Percentiles rank a stretch among this genome's conserved stretches.
Conservation (phyloP, 495 filamentous ascomycete genomes). For the Aspergillus steynii region DNA sequence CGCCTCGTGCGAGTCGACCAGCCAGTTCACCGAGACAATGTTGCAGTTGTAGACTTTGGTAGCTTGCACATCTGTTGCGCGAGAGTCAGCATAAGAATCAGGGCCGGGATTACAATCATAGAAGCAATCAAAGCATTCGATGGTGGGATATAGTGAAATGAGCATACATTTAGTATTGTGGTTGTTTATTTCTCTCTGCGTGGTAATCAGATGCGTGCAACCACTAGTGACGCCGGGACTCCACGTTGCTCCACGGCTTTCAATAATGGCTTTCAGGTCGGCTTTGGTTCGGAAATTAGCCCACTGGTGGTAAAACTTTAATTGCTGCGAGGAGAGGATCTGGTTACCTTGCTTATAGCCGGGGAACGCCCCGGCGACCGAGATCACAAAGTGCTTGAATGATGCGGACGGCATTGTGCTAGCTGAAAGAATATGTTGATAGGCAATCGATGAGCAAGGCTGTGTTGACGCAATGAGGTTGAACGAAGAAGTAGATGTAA, state of each 20-base stretch:
- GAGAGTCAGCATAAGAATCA: not conserved
- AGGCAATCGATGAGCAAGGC: not conserved
- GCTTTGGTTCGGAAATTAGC: constrained; percentile 22
- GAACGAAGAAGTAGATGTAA: not conserved
- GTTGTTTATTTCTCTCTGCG: constrained; percentile 53
- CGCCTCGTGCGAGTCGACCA: constrained; percentile 50
- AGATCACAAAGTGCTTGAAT: constrained; percentile 52
- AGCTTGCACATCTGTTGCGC: constrained; percentile 49
- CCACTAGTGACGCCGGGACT: constrained; percentile 43
- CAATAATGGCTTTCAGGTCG: constrained; percentile 40
- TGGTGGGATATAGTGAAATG: not conserved
- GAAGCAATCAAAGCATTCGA: too few relatives aligned
- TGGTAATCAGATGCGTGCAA: constrained; percentile 63
- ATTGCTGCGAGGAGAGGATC: too few relatives aligned
- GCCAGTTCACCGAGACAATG: constrained; percentile 65
- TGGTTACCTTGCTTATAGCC: constrained; percentile 51
- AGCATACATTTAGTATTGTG: constrained; percentile 39
- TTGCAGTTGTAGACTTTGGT: constrained; percentile 42
- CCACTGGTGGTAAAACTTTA: too few relatives aligned
- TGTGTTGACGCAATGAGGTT: not conserved
- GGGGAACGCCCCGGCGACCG: constrained; percentile 62
- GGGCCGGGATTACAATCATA: too few relatives aligned
- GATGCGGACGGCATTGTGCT: not conserved
- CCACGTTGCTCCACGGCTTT: constrained; percentile 50
- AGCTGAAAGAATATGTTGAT: not conserved